Conservation (phyloP, 2,329 filamentous ascomycete species). For the Dothideomycetes sp. region DNA sequence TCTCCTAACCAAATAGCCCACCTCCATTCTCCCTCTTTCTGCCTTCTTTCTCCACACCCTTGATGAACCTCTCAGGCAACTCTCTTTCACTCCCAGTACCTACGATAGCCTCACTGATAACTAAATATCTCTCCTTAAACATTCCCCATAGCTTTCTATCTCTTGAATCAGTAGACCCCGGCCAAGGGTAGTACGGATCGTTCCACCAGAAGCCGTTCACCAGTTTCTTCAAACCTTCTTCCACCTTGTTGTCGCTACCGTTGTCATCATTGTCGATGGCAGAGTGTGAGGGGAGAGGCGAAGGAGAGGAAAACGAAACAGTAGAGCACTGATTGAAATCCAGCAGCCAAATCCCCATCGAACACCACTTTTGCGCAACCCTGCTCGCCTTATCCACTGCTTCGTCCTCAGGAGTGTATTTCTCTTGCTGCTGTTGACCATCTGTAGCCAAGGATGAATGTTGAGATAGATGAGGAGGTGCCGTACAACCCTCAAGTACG, state of each 20-base stretch:
- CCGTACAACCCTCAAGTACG: slow-evolving; percentile 36
- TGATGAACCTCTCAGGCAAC: background rate
- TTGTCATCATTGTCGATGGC: too few species aligned
- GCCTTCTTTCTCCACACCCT: slow-evolving; percentile 1
- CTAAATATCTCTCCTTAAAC: slow-evolving; percentile 1
- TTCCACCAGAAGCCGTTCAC: slow-evolving; percentile 34
- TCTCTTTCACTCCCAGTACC: too few species aligned
- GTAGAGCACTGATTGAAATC: slow-evolving; percentile 49
- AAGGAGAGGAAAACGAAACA: too few species aligned
- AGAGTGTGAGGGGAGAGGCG: too few species aligned
- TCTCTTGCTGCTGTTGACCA: background rate
- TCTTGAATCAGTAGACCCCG: slow-evolving; percentile 9
- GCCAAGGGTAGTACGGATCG: slow-evolving; percentile 40
- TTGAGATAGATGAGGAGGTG: too few species aligned
- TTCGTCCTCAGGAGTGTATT: too few species aligned
- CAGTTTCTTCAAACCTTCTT: slow-evolving; percentile 30
- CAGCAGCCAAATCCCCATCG: slow-evolving; percentile 27
- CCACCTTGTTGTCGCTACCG: slow-evolving; percentile 26
- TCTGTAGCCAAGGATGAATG: background rate
- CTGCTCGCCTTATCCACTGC: too few species aligned
- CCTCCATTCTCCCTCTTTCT: too few species aligned
- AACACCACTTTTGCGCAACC: too few species aligned
- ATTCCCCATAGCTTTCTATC: slow-evolving; percentile 1
- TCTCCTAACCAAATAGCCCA: too few species aligned
- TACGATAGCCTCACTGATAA: background rate